Evolutionary conservation across 2,329 filamentous ascomycete genomes (phyloP).

Genomic region (Cercospora brassicicola): DNA sequence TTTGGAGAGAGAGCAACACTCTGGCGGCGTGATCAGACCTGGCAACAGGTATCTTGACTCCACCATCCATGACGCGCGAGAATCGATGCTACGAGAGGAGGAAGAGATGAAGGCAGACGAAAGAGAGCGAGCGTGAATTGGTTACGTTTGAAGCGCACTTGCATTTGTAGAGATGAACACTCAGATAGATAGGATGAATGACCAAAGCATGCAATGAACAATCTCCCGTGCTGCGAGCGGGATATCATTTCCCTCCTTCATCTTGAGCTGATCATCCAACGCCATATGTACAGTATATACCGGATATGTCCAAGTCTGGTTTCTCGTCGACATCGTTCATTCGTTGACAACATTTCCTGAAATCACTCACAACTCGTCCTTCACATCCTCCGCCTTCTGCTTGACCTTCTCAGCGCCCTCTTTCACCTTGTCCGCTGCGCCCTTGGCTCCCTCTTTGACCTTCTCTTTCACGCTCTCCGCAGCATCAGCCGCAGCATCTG

Average conservation of each 20-base stretch:
- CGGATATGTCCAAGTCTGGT: not conserved
- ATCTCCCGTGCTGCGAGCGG: not conserved
- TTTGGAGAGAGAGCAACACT: not conserved
- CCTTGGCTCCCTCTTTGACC: constrained; percentile 3
- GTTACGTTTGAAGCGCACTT: not conserved
- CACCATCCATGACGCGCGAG: not conserved
- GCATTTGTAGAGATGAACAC: not conserved
- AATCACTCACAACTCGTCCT: constrained; percentile 10
- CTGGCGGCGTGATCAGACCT: not conserved
- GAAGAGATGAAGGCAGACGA: not conserved
- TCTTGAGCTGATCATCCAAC: not conserved
- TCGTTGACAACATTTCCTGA: not conserved
- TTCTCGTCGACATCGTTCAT: not conserved
- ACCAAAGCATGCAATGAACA: not conserved
- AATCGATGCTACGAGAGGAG: not conserved
- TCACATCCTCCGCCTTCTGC: constrained; percentile 10
- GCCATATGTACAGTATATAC: not conserved
- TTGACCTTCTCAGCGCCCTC: constrained; percentile 9
- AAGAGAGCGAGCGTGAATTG: not conserved
- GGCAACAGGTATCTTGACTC: not conserved
- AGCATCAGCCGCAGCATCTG: not conserved
- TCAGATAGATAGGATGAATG: not conserved
- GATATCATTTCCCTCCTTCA: not conserved
- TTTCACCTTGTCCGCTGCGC: not conserved
- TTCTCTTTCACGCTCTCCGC: constrained; percentile 11